Conservation (phyloP, 805 yeast species). For the Myxozyma sirexii region DNA sequence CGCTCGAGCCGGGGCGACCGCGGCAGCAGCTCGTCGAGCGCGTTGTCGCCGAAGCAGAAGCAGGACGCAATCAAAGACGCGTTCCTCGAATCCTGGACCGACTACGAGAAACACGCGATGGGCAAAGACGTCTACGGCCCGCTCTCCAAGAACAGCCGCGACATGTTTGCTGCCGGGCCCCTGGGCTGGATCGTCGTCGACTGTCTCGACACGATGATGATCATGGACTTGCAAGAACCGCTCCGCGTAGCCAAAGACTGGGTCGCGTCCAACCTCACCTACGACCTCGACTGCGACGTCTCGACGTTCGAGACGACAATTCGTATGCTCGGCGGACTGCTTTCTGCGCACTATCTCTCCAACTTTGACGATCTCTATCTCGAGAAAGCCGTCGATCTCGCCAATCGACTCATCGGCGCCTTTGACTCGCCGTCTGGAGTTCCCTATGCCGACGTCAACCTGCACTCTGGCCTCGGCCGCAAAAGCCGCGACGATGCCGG, state of each 20-base stretch:
- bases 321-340: slow-evolving; percentile 89
- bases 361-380: slow-evolving; percentile 64
- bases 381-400: slow-evolving; percentile 78
- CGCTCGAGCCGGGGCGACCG: too few relatives aligned
- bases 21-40: background rate
- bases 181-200: slow-evolving; percentile 94
- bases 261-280: slow-evolving; percentile 70
- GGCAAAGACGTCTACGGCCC: slow-evolving; percentile 82
- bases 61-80: slow-evolving; percentile 64
- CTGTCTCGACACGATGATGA: slow-evolving; percentile 74
- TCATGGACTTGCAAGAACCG: slow-evolving; percentile 71
- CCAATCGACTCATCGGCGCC: slow-evolving; percentile 69
- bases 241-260: slow-evolving; percentile 66
- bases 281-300: slow-evolving; percentile 72
- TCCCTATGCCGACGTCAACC: slow-evolving; percentile 79
- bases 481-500: slow-evolving; percentile 69
- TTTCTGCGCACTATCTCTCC: slow-evolving; percentile 76
- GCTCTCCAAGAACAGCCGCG: slow-evolving; percentile 58
- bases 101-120: slow-evolving; percentile 77
- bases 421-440: slow-evolving; percentile 68
- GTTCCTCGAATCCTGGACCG: slow-evolving; percentile 75
- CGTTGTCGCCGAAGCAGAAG: background rate
- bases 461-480: slow-evolving; percentile 62
- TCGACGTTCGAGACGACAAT: slow-evolving; percentile 93
- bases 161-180: slow-evolving; percentile 73